A percentile compares a stretch with the other conserved stretches of the same genome.
These are phyloP conservation scores for Rhodotorula toruloides DNA, from an alignment of 768 basidiomycete species.

Conservation along the genomic window DNA sequence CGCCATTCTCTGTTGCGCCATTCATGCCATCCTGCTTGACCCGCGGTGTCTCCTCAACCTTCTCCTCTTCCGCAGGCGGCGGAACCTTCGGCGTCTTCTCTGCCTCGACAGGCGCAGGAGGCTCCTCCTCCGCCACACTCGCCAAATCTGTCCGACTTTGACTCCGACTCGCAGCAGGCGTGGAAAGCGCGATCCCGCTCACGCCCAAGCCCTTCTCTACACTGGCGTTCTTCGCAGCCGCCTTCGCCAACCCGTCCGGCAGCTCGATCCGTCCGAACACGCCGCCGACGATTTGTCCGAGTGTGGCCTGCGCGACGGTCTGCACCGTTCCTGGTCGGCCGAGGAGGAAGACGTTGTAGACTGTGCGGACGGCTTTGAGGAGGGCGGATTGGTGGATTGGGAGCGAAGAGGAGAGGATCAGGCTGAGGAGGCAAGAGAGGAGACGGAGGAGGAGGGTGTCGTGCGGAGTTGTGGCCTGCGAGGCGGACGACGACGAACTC, in stretches of 20 bases:
- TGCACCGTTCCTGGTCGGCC: constrained; percentile 87
- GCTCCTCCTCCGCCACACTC: constrained; percentile 26
- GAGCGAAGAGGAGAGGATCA: constrained; percentile 65
- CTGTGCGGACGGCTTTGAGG: constrained; percentile 91
- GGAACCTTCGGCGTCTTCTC: not conserved
- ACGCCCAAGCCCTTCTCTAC: not conserved
- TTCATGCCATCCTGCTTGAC: not conserved
- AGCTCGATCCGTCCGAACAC: constrained; percentile 66
- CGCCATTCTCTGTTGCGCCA: not conserved
- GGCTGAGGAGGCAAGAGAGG: constrained; percentile 83
- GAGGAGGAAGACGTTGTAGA: constrained; percentile 94
- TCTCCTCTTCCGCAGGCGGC: not conserved
- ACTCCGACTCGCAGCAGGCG: constrained; percentile 1
- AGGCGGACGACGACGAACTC: constrained; percentile 83
- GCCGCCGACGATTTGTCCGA: constrained; percentile 97
- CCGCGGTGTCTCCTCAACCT: not conserved
- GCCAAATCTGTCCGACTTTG: constrained; percentile 27
- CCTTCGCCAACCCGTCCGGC: too few species aligned
- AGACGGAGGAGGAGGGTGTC: constrained; percentile 74
- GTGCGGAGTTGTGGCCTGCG: constrained; percentile 47
- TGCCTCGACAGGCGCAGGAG: not conserved
- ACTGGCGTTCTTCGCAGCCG: not conserved
- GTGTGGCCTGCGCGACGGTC: constrained; percentile 94
- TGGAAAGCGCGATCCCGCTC: not conserved
- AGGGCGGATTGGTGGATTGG: constrained; percentile 92